These are phyloP conservation scores for Waltergamsia citrina DNA, from an alignment of 2,329 filamentous ascomycete species.

Conservation along the genomic window DNA sequence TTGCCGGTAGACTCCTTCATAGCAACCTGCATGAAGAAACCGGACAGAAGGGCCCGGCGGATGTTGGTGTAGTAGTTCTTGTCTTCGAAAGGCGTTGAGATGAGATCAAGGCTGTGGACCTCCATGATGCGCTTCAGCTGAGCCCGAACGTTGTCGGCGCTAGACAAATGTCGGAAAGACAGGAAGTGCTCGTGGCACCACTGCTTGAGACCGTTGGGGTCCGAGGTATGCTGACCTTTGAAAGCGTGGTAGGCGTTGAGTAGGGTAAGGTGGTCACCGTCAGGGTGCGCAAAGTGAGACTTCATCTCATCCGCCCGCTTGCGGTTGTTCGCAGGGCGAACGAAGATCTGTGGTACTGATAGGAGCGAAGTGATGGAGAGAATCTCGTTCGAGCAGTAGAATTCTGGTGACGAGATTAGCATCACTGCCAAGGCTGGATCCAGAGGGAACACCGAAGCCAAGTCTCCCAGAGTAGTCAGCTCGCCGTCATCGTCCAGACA, in stretches of 20 bases:
- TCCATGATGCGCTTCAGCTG: constrained; percentile 98
- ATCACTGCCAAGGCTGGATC: constrained; percentile 93
- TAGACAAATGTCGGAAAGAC: constrained; percentile 77
- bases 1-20: constrained; percentile 86
- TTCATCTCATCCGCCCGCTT: constrained; percentile 98
- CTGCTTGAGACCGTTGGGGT: constrained; percentile 62
- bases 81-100: constrained; percentile 85
- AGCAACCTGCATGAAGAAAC: constrained; percentile 99
- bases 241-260: constrained; percentile 98
- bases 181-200: constrained; percentile 99
- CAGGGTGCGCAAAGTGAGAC: constrained; percentile 78
- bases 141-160: constrained; percentile 85
- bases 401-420: constrained; percentile 95
- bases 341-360: constrained; percentile 89
- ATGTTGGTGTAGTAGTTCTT: constrained; percentile 99
- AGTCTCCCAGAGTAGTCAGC: constrained; percentile 71
- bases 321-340: constrained; percentile 74
- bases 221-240: constrained; percentile 56
- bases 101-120: constrained; percentile 71
- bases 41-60: constrained; percentile 78
- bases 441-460: constrained; percentile 91
- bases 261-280: constrained; percentile 92
- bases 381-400: constrained; percentile 98
- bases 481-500: constrained; percentile 96
- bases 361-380: constrained; percentile 89